Evolutionary conservation across 352 stramenopile species (phyloP).

Genomic region (Peronosclerospora sorghi): DNA sequence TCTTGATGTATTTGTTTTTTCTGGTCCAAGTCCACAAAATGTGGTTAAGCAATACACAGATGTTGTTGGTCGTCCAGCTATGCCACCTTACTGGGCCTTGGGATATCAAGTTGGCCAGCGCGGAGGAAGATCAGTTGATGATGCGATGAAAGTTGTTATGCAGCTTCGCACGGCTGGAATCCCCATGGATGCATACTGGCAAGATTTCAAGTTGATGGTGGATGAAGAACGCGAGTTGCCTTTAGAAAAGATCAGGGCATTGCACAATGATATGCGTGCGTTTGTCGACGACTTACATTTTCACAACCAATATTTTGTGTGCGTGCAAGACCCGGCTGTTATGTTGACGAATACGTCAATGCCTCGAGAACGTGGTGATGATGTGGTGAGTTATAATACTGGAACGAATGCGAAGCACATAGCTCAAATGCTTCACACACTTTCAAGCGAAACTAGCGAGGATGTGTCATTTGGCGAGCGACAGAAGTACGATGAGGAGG

Average conservation of each 20-base stretch:
- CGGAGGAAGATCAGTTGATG: slow-evolving; percentile 13
- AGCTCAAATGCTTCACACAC: background rate
- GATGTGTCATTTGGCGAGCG: background rate
- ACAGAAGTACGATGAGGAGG: background rate
- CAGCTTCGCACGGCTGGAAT: slow-evolving; percentile 34
- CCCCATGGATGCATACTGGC: slow-evolving; percentile 74
- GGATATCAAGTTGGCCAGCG: slow-evolving; percentile 69
- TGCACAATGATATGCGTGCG: slow-evolving; percentile 18
- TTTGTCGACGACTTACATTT: slow-evolving; percentile 78
- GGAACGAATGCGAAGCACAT: background rate
- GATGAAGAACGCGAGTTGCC: slow-evolving; percentile 35
- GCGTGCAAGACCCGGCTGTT: slow-evolving; percentile 58
- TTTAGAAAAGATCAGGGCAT: slow-evolving; percentile 48
- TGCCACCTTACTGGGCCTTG: slow-evolving; percentile 80
- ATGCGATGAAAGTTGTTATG: slow-evolving; percentile 18
- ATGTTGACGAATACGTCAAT: slow-evolving; percentile 12
- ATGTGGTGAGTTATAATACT: slow-evolving; percentile 6
- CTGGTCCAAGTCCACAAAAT: slow-evolving; percentile 37
- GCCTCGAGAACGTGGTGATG: background rate
- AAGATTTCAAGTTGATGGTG: slow-evolving; percentile 45
- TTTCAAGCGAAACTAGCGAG: background rate
- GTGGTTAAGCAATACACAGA: slow-evolving; percentile 66
- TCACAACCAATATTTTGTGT: slow-evolving; percentile 70
- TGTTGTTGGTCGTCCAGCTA: slow-evolving; percentile 56
- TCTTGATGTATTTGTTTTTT: slow-evolving; percentile 73